Conservation (phyloP, 192 early-diverging fungal species). For the Coemansia reversa region DNA sequence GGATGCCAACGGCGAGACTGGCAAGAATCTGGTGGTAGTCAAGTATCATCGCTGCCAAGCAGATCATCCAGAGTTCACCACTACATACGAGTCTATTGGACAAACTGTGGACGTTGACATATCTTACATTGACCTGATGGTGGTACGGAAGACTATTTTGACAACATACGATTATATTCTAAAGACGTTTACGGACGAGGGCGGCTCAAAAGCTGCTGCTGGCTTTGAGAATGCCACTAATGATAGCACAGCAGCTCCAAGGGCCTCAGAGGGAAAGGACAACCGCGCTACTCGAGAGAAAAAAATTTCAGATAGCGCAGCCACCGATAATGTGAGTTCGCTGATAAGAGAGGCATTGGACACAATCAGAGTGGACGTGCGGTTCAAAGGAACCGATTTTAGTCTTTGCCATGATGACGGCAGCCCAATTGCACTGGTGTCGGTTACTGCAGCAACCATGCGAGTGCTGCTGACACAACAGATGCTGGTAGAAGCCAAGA, state of each 20-base stretch:
- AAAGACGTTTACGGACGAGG: conserved; percentile 64
- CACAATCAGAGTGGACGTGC: conserved; percentile 75
- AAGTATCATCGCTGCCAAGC: conserved; percentile 72
- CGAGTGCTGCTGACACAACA: conserved; percentile 59
- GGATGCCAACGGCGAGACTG: conserved; percentile 46
- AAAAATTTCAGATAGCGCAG: not conserved
- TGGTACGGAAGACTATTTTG: conserved; percentile 82
- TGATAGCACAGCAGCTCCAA: not conserved
- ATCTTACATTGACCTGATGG: conserved; percentile 76
- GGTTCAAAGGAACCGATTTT: conserved; percentile 77
- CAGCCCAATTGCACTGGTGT: conserved; percentile 65
- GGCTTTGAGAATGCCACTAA: conserved; percentile 12
- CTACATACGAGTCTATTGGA: conserved; percentile 73
- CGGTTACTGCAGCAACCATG: conserved; percentile 71
- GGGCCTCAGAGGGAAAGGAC: not conserved
- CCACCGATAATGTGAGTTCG: conserved; percentile 21
- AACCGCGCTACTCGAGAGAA: conserved; percentile 1
- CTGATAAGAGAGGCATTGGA: conserved; percentile 51
- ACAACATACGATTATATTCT: conserved; percentile 82
- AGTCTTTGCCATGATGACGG: conserved; percentile 78
- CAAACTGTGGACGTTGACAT: conserved; percentile 78
- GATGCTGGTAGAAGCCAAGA: conserved; percentile 64
- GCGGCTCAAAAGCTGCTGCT: conserved; percentile 17
- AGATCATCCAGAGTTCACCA: conserved; percentile 68
- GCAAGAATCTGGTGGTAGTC: conserved; percentile 68